phyloP scores from a whole-genome alignment of 139 green algal species.

The Chlamydomonas schloesseri region DNA sequence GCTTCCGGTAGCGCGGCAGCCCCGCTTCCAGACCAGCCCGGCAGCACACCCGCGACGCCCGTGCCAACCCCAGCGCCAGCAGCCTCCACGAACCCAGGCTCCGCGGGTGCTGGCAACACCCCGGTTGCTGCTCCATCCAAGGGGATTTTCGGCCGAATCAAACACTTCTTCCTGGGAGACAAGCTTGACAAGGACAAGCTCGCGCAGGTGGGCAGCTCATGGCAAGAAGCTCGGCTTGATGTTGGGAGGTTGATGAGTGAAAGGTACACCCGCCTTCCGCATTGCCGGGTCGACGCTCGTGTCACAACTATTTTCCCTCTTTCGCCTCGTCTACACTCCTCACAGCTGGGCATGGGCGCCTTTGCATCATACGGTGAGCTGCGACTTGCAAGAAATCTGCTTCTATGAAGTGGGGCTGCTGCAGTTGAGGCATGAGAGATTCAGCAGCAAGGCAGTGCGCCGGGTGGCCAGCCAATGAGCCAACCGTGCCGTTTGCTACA shows the following conservation, averaged over 20 bases:
- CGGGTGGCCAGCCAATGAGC: too few species aligned
- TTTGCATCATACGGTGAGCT: conserved; percentile 60
- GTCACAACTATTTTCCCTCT: neutral
- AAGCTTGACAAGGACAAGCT: conserved; percentile 63
- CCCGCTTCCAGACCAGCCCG: too few species aligned
- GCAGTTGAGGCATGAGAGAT: neutral
- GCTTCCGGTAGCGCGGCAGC: too few species aligned
- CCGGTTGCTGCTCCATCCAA: neutral
- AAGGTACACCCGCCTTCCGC: too few species aligned
- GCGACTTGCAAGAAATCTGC: too few species aligned
- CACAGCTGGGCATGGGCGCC: conserved; percentile 55
- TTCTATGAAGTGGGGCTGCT: too few species aligned
- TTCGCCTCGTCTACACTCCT: neutral
- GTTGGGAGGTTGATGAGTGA: neutral
- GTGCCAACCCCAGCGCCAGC: too few species aligned
- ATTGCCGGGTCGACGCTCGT: neutral
- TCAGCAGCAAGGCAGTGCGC: too few species aligned
- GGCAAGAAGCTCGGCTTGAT: neutral
- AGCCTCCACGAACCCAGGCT: too few species aligned
- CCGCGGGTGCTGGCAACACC: too few species aligned
- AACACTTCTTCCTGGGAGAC: conserved; percentile 60
- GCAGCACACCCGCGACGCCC: too few species aligned
- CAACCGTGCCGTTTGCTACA: too few species aligned
- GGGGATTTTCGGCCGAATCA: conserved; percentile 37
- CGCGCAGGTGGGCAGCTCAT: conserved; percentile 44